Conservation (phyloP, 345 rosid species). For the Gynandropsis gynandra region DNA sequence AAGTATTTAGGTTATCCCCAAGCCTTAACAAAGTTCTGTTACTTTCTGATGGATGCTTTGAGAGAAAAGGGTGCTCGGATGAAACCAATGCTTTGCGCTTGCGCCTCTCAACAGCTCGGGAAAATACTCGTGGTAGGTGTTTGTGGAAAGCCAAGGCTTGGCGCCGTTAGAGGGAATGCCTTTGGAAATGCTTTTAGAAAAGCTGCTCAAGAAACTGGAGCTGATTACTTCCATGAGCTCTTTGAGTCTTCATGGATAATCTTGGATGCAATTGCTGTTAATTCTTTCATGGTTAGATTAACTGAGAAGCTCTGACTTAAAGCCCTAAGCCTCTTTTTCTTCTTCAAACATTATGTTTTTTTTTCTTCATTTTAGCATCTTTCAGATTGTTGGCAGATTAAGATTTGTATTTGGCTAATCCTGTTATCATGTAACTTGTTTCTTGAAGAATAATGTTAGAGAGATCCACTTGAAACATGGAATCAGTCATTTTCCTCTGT, state of each 20-base stretch:
- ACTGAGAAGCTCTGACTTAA: slow-evolving; percentile 65
- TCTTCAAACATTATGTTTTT: background rate
- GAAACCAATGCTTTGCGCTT: slow-evolving; percentile 90
- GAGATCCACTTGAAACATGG: background rate
- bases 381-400: too few relatives aligned
- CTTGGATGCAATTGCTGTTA: slow-evolving; percentile 61
- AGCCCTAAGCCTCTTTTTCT: background rate
- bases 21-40: slow-evolving; percentile 89
- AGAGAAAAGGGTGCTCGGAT: slow-evolving; percentile 86
- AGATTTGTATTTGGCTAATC: too few relatives aligned
- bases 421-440: too few relatives aligned
- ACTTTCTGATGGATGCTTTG: slow-evolving; percentile 93
- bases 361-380: too few relatives aligned
- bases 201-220: slow-evolving; percentile 75
- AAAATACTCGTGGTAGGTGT: slow-evolving; percentile 89
- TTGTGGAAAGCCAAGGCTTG: slow-evolving; percentile 86
- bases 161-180: slow-evolving; percentile 86
- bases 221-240: slow-evolving; percentile 85
- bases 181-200: slow-evolving; percentile 83
- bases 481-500: background rate
- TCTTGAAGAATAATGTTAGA: too few relatives aligned
- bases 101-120: slow-evolving; percentile 49
- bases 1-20: slow-evolving; percentile 86
- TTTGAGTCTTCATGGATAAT: slow-evolving; percentile 98
- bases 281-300: slow-evolving; percentile 79